phyloP scores from a whole-genome alignment of 495 filamentous ascomycete genomes.

The Penicillium angulare region DNA sequence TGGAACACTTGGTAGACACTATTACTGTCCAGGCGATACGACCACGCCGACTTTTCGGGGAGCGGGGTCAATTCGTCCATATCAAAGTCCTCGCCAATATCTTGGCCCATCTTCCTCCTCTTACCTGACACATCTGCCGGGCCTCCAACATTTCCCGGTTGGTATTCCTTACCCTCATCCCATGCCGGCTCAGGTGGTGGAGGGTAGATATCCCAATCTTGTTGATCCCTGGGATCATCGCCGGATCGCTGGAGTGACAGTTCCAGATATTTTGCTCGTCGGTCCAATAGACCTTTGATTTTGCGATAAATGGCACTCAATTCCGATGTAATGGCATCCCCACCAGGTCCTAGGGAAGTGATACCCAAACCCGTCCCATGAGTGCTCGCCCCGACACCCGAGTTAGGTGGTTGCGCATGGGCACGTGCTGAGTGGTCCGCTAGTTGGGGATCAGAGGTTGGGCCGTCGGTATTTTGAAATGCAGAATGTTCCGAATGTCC shows the following conservation, averaged over 20 bases:
- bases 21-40: constrained; percentile 75
- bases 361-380: constrained; percentile 52
- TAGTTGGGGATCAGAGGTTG: constrained; percentile 24
- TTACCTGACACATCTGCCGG: constrained; percentile 32
- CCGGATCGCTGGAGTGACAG: constrained; percentile 77
- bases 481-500: constrained; percentile 10
- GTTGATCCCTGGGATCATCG: constrained; percentile 85
- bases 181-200: constrained; percentile 86
- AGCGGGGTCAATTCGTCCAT: constrained; percentile 72
- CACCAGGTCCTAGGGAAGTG: constrained; percentile 50
- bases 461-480: constrained; percentile 1
- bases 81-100: constrained; percentile 90
- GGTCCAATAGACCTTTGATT: constrained; percentile 76
- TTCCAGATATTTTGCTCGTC: constrained; percentile 84
- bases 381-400: constrained; percentile 45
- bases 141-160: constrained; percentile 16
- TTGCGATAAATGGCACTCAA: constrained; percentile 81
- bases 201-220: constrained; percentile 86
- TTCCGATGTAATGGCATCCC: constrained; percentile 75
- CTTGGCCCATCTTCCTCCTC: constrained; percentile 81
- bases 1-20: constrained; percentile 93
- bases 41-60: constrained; percentile 60
- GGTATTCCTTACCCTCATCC: constrained; percentile 64
- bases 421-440: constrained; percentile 45
- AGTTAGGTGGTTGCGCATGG: constrained; percentile 43